phyloP scores from a whole-genome alignment of 2,329 filamentous ascomycete genomes.

The Penicillium aurantiogriseum region DNA sequence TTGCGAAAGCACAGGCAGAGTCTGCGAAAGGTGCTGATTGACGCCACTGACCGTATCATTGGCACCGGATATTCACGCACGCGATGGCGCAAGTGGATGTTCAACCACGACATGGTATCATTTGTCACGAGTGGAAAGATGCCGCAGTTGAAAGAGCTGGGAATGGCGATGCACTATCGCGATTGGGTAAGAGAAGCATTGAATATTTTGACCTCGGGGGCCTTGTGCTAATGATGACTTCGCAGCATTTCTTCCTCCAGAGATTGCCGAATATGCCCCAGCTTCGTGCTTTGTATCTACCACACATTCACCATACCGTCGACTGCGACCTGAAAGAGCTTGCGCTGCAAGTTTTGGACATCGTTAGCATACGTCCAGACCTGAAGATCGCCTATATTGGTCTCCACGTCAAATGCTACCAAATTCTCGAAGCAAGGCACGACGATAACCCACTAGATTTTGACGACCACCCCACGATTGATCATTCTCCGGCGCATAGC shows the following conservation, averaged over 20 bases:
- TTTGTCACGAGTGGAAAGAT: constrained; percentile 77
- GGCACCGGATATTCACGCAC: constrained; percentile 38
- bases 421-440: constrained; percentile 63
- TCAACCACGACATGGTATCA: constrained; percentile 65
- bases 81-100: constrained; percentile 68
- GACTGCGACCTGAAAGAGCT: constrained; percentile 66
- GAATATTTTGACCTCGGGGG: not conserved
- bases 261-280: constrained; percentile 68
- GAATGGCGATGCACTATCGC: constrained; percentile 68
- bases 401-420: constrained; percentile 74
- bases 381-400: constrained; percentile 76
- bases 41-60: constrained; percentile 60
- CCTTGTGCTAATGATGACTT: constrained; percentile 20
- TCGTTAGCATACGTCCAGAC: constrained; percentile 72
- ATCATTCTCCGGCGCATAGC: constrained; percentile 39
- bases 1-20: constrained; percentile 69
- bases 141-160: constrained; percentile 68
- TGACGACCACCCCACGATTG: constrained; percentile 34
- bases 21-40: constrained; percentile 70
- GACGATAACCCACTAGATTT: constrained; percentile 39
- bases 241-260: constrained; percentile 76
- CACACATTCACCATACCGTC: constrained; percentile 63
- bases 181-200: constrained; percentile 65
- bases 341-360: constrained; percentile 73
- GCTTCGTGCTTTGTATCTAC: constrained; percentile 69